Evolutionary conservation across 2,329 filamentous ascomycete species (phyloP).

Genomic region (Trichoderma citrinoviride): DNA sequence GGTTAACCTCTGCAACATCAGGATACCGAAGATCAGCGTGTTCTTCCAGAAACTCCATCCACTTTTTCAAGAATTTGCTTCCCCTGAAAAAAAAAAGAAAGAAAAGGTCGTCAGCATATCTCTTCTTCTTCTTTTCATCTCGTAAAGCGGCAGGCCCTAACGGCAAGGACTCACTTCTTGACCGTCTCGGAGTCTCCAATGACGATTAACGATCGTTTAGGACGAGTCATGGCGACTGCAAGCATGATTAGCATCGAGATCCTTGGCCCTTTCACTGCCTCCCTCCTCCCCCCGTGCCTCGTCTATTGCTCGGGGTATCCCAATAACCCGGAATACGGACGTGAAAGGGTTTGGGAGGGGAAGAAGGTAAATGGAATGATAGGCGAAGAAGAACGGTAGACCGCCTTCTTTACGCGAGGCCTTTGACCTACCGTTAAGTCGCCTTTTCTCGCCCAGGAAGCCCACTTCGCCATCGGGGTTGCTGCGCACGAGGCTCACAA

Average conservation of each 20-base stretch:
- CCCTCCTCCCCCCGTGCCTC: not conserved
- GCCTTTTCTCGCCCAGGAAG: conserved; percentile 86
- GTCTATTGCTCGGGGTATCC: not conserved
- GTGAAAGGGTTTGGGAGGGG: conserved; percentile 1
- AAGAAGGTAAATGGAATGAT: not conserved
- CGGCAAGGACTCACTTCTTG: conserved; percentile 57
- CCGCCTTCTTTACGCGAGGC: too few species aligned
- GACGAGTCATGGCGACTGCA: conserved; percentile 97
- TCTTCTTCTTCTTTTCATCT: not conserved
- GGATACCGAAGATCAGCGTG: conserved; percentile 88
- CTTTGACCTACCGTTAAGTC: conserved; percentile 74
- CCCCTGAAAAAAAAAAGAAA: conserved; percentile 55
- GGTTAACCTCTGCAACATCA: conserved; percentile 50
- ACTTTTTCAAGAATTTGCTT: conserved; percentile 78
- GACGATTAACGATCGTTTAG: conserved; percentile 83
- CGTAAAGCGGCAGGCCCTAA: too few species aligned
- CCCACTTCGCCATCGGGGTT: conserved; percentile 85
- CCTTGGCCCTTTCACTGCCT: not conserved
- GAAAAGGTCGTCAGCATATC: not conserved
- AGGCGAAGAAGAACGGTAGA: not conserved
- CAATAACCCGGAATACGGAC: not conserved
- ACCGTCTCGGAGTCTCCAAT: conserved; percentile 95
- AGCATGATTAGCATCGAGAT: conserved; percentile 4
- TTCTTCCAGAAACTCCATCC: conserved; percentile 91
- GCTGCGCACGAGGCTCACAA: conserved; percentile 91